Percentiles rank a stretch among this genome's conserved stretches.
These are phyloP conservation scores for Excoecaria agallocha DNA, from an alignment of 345 rosid species.

Conservation along the genomic window DNA sequence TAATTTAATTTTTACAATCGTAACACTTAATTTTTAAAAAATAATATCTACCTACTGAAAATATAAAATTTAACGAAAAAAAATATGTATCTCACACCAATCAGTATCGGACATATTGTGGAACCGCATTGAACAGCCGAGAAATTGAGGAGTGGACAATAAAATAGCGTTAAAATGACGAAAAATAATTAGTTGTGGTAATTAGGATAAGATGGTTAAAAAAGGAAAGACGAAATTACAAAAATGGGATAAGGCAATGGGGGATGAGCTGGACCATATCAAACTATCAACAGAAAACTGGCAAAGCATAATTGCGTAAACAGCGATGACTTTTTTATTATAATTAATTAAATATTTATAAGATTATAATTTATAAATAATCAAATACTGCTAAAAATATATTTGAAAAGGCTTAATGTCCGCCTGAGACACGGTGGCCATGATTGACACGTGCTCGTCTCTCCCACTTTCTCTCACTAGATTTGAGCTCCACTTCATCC, in stretches of 20 bases:
- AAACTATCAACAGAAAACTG: too few species aligned
- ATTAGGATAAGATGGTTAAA: neutral
- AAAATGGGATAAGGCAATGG: neutral
- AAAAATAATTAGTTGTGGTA: neutral
- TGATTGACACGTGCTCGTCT: constrained; percentile 23
- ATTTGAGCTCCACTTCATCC: neutral
- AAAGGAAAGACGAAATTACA: neutral
- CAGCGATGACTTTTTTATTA: constrained; percentile 4
- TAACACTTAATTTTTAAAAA: too few species aligned
- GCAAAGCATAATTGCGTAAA: constrained; percentile 21
- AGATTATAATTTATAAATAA: neutral
- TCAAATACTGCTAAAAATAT: neutral
- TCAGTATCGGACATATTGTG: too few species aligned
- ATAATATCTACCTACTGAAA: too few species aligned
- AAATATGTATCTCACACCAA: too few species aligned
- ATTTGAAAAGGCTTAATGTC: constrained; percentile 32
- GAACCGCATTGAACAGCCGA: too few species aligned
- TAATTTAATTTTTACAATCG: too few species aligned
- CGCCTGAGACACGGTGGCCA: constrained; percentile 20
- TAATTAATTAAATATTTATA: neutral
- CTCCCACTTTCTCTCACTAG: neutral
- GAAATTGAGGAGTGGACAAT: too few species aligned
- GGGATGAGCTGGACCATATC: constrained; percentile 24
- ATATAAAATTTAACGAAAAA: too few species aligned
- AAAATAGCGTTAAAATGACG: neutral